Evolutionary conservation across 805 yeast species (phyloP), one percentile per base, ranked within the genome.

Genomic region (Lachancea sp.): DNA sequence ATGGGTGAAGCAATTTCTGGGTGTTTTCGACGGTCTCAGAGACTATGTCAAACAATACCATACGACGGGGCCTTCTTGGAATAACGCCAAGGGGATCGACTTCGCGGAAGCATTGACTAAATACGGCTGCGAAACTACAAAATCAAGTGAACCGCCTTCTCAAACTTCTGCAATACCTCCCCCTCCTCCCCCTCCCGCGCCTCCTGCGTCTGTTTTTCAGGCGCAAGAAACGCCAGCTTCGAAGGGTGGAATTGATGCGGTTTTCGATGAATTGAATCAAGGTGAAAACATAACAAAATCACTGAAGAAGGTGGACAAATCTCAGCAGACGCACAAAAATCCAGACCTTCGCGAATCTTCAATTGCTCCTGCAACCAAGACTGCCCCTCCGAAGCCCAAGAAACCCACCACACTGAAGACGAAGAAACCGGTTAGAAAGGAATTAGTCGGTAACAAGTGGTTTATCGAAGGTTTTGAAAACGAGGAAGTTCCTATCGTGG

Each of bases 141-240:
- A 69, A 2, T 56, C 76, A 9, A 28, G 18, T 15, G 30, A 13
- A 13, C 8, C 17, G 8, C 18, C 30, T 15, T 6, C 30, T 9
- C 18, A 2, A 56, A 61, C 64, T 17, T 56, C 65, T 6, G 17
- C 30, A n/a, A 4, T 18, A n/a, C 54, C 76, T 2, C 85, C 89
- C 5, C 94, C 95, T 13, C 97, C 97, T 2, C 95, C 95, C 2
- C 95, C 95, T 3, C 90, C 92, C 1, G 86, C 95, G 2, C 95
- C 96, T 8, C 90, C 95, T 20, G 79, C 94, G 8, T 67, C 79
- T 42, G 68, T 83, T 26, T 84, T 78, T 55, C 78, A 74, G 43
- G 58, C 55, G 1, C 54, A 61, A 16, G 40, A 66, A 0, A 52
- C 48, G 12, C 41, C 64, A 0, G 45, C 47, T 9, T 38, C 58